These are phyloP conservation scores for Castanea crenata DNA, from an alignment of 306 rosid genomes.

Conservation along the genomic window DNA sequence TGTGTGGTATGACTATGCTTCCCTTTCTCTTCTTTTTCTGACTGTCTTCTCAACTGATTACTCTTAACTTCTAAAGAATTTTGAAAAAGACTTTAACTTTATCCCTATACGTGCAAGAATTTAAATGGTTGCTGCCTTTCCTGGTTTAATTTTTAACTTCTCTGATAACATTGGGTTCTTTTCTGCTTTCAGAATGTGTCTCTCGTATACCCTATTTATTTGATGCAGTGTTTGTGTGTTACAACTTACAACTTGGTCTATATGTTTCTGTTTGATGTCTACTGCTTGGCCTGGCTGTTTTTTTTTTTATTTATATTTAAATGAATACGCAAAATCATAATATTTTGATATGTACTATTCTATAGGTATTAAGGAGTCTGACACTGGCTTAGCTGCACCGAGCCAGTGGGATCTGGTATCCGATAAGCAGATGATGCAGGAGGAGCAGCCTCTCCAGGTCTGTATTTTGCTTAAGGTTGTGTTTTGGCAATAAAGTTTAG, in stretches of 20 bases:
- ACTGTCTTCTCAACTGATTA: not conserved
- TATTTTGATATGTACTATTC: constrained; percentile 6
- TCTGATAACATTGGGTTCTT: not conserved
- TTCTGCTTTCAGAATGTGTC: not conserved
- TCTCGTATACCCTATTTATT: not conserved
- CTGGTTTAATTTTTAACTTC: not conserved
- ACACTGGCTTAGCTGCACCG: constrained; percentile 98
- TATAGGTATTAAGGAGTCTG: constrained; percentile 96
- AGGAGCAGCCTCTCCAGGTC: constrained; percentile 99
- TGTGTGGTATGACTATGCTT: constrained; percentile 55
- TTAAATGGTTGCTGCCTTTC: not conserved
- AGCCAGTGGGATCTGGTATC: constrained; percentile 99
- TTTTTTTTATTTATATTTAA: not conserved
- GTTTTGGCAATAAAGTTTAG: not conserved
- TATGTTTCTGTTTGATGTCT: not conserved
- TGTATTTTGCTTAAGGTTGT: not conserved
- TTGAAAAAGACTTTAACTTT: not conserved
- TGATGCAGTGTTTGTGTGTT: not conserved
- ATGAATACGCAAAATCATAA: constrained; percentile 13
- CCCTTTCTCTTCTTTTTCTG: not conserved
- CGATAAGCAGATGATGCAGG: constrained; percentile 99
- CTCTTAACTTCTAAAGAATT: not conserved
- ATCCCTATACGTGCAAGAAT: not conserved
- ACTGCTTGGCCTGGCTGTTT: not conserved
- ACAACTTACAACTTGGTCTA: not conserved